Evolutionary conservation across 305 asterid genomes (phyloP), one percentile per base, ranked within the genome.

Genomic region (Plantago rigida): DNA sequence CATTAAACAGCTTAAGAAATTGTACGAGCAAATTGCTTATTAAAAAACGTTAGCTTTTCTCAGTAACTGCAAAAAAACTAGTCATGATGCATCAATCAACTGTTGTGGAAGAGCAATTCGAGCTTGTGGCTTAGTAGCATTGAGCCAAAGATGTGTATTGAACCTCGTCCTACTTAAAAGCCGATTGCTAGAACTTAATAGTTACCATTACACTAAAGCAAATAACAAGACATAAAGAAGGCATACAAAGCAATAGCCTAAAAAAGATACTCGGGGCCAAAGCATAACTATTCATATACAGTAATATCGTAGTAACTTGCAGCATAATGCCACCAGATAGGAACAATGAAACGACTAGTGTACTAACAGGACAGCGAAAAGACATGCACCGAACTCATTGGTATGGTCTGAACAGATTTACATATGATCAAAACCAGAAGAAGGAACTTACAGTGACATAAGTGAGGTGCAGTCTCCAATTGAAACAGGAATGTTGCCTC

Each of bases 401-500:
- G 54, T 24, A 64, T 36, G 28, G 39, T 11, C 44, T 46, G 45
- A 47, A 62, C 13, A 52, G 0, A 19, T 34, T 53, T 28, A 29
- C 53, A 62, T 26, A 67, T 7, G 42, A 69, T n/a, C 51, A 62
- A 66, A 57, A 17, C 45, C 47, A 53, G 59, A 11, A 67, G 17
- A 73, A 50, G 44, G 11, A 70, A 79, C 99, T 86, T 82, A 92
- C 99, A 88, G 68, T 50, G 80, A 67, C 15, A 59, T 56, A 19
- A 92, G 82, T 12, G 81, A 67, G 13, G 79, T 60, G 69, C 92
- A 86, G 59, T 79, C 74, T 71, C 77, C 84, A 19, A 91, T 73
- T 24, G 94, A 79, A 36, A 56, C 54, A 39, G 96, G 96, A 73
- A 91, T 82, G 63, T 62, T 62, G 41, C 96, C 95, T 0, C 22